These are phyloP conservation scores for Penicillium lividum DNA, from an alignment of 495 filamentous ascomycete species.

Conservation along the genomic window DNA sequence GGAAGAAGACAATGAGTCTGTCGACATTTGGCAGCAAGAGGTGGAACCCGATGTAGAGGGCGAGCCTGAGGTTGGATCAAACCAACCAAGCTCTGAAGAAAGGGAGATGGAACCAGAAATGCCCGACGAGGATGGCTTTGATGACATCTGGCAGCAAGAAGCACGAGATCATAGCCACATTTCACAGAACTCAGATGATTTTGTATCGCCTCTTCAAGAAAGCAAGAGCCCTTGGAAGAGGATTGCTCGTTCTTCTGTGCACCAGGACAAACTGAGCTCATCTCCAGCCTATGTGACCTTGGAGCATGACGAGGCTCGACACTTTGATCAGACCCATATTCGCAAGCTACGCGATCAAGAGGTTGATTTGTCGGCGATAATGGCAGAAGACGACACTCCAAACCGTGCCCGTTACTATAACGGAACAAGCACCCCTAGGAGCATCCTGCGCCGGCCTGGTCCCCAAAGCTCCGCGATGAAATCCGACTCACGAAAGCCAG, in stretches of 20 bases:
- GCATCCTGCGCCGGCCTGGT: slow-evolving; percentile 20
- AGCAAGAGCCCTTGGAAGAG: slow-evolving; percentile 18
- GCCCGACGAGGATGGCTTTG: slow-evolving; percentile 37
- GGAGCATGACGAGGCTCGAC: slow-evolving; percentile 29
- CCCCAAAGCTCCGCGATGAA: slow-evolving; percentile 19
- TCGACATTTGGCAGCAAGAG: slow-evolving; percentile 19
- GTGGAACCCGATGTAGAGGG: neutral
- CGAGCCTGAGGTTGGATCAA: neutral
- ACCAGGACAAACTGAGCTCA: slow-evolving; percentile 19
- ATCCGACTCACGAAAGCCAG: slow-evolving; percentile 18
- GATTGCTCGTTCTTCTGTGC: slow-evolving; percentile 6
- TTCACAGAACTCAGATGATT: slow-evolving; percentile 27
- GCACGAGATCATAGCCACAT: slow-evolving; percentile 37
- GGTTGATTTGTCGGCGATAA: slow-evolving; percentile 39
- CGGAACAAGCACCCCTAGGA: slow-evolving; percentile 38
- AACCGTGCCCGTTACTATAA: slow-evolving; percentile 46
- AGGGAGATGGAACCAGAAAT: slow-evolving; percentile 11
- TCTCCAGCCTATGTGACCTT: slow-evolving; percentile 37
- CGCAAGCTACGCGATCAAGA: slow-evolving; percentile 41
- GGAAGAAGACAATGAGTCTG: slow-evolving; percentile 19
- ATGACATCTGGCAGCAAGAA: slow-evolving; percentile 51
- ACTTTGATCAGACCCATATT: slow-evolving; percentile 38
- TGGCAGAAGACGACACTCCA: slow-evolving; percentile 40
- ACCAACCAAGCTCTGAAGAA: neutral
- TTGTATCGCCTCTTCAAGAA: slow-evolving; percentile 2